Percentiles rank a stretch among this genome's conserved stretches.
Conservation (phyloP, 2,329 filamentous ascomycete genomes). For the Fusarium penzigii region DNA sequence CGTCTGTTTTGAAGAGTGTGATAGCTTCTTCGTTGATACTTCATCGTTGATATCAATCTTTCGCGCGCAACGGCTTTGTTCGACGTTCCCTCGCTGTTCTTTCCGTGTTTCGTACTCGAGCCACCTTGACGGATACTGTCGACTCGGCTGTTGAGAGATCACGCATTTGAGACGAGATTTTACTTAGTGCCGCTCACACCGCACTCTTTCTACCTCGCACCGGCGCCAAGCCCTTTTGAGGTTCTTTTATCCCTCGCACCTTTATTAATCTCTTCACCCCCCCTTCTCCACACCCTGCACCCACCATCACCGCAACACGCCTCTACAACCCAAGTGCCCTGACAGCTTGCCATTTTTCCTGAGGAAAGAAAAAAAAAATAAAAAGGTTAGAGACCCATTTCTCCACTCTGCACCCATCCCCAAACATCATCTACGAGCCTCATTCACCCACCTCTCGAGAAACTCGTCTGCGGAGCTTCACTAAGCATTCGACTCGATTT, state of each 20-base stretch:
- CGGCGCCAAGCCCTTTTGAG: conserved; percentile 24
- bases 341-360: conserved; percentile 24
- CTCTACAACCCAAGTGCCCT: conserved; percentile 31
- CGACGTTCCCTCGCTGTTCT: conserved; percentile 12
- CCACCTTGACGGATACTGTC: not conserved
- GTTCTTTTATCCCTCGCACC: conserved; percentile 25
- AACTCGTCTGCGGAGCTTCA: conserved; percentile 33
- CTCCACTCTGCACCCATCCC: conserved; percentile 50
- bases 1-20: not conserved
- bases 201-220: conserved; percentile 23
- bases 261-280: conserved; percentile 23
- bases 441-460: conserved; percentile 40
- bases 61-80: too few species aligned
- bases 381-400: conserved; percentile 47
- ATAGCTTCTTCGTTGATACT: too few species aligned
- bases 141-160: conserved; percentile 12
- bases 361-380: conserved; percentile 36
- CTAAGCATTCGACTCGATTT: conserved; percentile 28
- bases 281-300: conserved; percentile 17
- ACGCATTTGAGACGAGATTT: conserved; percentile 7
- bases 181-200: conserved; percentile 19
- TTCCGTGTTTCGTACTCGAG: too few species aligned
- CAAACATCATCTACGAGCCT: conserved; percentile 46
- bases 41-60: too few species aligned
- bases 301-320: conserved; percentile 29